phyloP scores from a whole-genome alignment of 805 yeast genomes.

The Candida insectorum region DNA sequence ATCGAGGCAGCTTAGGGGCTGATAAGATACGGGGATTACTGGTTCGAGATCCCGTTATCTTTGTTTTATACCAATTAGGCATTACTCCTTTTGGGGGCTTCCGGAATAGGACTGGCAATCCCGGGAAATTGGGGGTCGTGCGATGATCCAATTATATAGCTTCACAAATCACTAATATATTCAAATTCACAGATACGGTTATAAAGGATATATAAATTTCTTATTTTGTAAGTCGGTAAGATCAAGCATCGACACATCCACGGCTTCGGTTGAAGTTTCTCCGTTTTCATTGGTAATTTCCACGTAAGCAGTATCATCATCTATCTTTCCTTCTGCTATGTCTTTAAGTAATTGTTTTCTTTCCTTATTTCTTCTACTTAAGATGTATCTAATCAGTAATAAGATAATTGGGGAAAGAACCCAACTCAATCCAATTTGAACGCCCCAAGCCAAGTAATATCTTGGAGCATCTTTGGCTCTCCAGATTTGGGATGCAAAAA shows the following conservation, averaged over 20 bases:
- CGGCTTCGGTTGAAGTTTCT: constrained; percentile 4
- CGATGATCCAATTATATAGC: neutral
- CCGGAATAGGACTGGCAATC: too few species aligned
- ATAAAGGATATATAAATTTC: constrained; percentile 10
- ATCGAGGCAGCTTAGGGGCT: too few species aligned
- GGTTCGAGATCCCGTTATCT: too few species aligned
- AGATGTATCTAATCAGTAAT: constrained; percentile 41
- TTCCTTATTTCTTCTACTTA: constrained; percentile 41
- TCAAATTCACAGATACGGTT: too few species aligned
- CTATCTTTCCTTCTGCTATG: constrained; percentile 7
- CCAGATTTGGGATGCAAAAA: constrained; percentile 59
- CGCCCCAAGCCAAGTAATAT: constrained; percentile 39
- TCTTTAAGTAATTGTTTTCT: constrained; percentile 19
- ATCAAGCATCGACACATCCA: constrained; percentile 11
- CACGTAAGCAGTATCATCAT: constrained; percentile 8
- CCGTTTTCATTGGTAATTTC: constrained; percentile 8
- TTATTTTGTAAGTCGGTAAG: constrained; percentile 12
- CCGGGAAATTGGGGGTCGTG: too few species aligned
- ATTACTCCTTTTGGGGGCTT: too few species aligned
- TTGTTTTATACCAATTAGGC: too few species aligned
- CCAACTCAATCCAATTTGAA: constrained; percentile 53
- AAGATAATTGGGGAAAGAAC: constrained; percentile 43
- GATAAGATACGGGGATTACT: too few species aligned
- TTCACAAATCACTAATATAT: too few species aligned
- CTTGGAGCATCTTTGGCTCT: constrained; percentile 42